phyloP scores from a whole-genome alignment of 345 rosid genomes.

The Rhodomyrtus tomentosa region DNA sequence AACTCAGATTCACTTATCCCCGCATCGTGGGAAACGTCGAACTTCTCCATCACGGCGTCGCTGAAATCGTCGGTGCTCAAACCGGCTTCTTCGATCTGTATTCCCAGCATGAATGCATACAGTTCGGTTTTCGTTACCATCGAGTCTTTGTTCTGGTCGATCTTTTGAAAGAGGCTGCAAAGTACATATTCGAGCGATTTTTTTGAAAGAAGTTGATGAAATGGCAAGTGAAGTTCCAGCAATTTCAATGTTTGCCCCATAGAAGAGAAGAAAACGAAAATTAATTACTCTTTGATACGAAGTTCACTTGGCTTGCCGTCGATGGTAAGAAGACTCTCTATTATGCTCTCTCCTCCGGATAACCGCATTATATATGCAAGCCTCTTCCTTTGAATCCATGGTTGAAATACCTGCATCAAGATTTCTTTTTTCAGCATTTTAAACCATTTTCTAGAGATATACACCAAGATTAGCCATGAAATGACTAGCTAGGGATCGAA shows the following conservation, averaged over 20 bases:
- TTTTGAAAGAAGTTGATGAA: not conserved
- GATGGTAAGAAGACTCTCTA: slow-evolving; percentile 10
- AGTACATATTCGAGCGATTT: not conserved
- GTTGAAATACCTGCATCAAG: slow-evolving; percentile 25
- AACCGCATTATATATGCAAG: slow-evolving; percentile 16
- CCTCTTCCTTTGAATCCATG: slow-evolving; percentile 36
- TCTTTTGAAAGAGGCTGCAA: slow-evolving; percentile 25
- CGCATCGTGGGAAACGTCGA: slow-evolving; percentile 15
- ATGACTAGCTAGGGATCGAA: not conserved
- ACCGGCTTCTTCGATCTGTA: slow-evolving; percentile 19
- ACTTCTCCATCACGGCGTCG: slow-evolving; percentile 15
- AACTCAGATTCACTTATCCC: slow-evolving; percentile 22
- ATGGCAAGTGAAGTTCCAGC: not conserved
- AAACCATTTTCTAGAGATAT: not conserved
- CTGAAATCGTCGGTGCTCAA: slow-evolving; percentile 9
- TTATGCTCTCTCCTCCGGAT: not conserved
- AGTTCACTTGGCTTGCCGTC: slow-evolving; percentile 15
- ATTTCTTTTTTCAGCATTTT: not conserved
- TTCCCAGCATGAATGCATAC: slow-evolving; percentile 25
- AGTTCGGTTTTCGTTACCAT: slow-evolving; percentile 21
- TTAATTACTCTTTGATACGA: slow-evolving; percentile 13
- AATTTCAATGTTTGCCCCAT: not conserved
- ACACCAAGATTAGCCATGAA: not conserved
- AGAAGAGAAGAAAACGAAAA: not conserved
- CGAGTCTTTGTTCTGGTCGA: slow-evolving; percentile 12